Evolutionary conservation across 768 basidiomycete genomes (phyloP).

Genomic region (Amanita polypyramis): DNA sequence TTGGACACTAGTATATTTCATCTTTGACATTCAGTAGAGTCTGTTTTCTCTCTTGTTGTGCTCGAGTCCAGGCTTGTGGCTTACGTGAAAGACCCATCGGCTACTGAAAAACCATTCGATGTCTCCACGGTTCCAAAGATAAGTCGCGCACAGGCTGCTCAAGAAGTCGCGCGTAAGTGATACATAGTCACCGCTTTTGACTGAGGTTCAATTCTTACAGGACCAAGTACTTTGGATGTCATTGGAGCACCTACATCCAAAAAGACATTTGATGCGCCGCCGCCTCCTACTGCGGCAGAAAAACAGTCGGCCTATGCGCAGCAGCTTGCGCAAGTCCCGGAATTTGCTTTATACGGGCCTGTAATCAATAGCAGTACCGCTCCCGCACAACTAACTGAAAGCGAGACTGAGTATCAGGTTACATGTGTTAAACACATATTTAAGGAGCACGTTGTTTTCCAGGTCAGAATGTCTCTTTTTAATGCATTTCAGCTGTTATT

Average conservation of each 20-base stretch:
- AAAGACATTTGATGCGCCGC: slow-evolving; percentile 48
- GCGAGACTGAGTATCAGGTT: slow-evolving; percentile 97
- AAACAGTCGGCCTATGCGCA: slow-evolving; percentile 79
- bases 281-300: slow-evolving; percentile 77
- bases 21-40: slow-evolving; percentile 44
- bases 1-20: neutral
- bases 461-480: slow-evolving; percentile 40
- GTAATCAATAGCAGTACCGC: slow-evolving; percentile 80
- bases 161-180: slow-evolving; percentile 74
- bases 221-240: slow-evolving; percentile 80
- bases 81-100: slow-evolving; percentile 78
- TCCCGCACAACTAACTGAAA: slow-evolving; percentile 82
- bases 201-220: slow-evolving; percentile 24
- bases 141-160: slow-evolving; percentile 84
- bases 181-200: neutral
- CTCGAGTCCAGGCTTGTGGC: slow-evolving; percentile 89
- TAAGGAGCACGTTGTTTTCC: slow-evolving; percentile 93
- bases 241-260: slow-evolving; percentile 62
- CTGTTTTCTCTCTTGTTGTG: slow-evolving; percentile 83
- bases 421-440: slow-evolving; percentile 95
- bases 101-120: slow-evolving; percentile 72
- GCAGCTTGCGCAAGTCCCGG: slow-evolving; percentile 80
- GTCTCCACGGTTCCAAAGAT: slow-evolving; percentile 82
- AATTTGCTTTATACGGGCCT: slow-evolving; percentile 76
- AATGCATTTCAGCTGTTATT: neutral